Conservation (phyloP, 2,329 filamentous ascomycete species). For the Domatiomyces globalis region DNA sequence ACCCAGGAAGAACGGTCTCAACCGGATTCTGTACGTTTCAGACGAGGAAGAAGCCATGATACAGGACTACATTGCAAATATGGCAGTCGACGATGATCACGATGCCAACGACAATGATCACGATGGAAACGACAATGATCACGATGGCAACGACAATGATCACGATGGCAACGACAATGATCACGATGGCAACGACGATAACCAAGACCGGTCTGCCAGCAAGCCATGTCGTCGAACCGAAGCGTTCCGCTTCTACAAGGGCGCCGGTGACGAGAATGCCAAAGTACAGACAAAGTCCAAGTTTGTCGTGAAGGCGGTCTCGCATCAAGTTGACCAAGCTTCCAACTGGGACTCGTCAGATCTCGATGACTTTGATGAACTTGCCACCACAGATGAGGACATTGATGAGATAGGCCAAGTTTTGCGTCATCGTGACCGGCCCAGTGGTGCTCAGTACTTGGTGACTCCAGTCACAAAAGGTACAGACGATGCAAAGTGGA, state of each 20-base stretch:
- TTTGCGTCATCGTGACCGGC: slow-evolving; percentile 32
- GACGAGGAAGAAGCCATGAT: slow-evolving; percentile 43
- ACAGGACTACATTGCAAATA: slow-evolving; percentile 51
- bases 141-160: slow-evolving; percentile 6
- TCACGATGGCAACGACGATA: slow-evolving; percentile 6
- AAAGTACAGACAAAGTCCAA: slow-evolving; percentile 17
- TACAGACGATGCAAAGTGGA: slow-evolving; percentile 37
- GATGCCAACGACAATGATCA: too few relatives aligned
- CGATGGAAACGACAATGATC: slow-evolving; percentile 6
- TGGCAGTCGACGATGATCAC: slow-evolving; percentile 19
- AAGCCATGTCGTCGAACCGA: slow-evolving; percentile 9
- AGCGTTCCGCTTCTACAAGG: slow-evolving; percentile 14
- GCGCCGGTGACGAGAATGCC: slow-evolving; percentile 31
- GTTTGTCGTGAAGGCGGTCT: slow-evolving; percentile 9
- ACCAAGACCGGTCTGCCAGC: background rate
- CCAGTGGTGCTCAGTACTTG: slow-evolving; percentile 36
- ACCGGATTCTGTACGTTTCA: background rate
- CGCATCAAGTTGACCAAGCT: slow-evolving; percentile 5
- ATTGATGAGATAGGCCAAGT: slow-evolving; percentile 30
- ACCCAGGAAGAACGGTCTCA: background rate
- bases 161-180: slow-evolving; percentile 5
- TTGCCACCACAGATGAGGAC: slow-evolving; percentile 36
- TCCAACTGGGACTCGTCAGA: slow-evolving; percentile 32
- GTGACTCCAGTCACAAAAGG: slow-evolving; percentile 34
- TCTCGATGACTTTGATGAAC: slow-evolving; percentile 34